Percentiles rank a stretch among this genome's conserved stretches.
These are phyloP conservation scores for Ganoderma meredithae DNA, from an alignment of 1,284 basidiomycete species.

Conservation along the genomic window DNA sequence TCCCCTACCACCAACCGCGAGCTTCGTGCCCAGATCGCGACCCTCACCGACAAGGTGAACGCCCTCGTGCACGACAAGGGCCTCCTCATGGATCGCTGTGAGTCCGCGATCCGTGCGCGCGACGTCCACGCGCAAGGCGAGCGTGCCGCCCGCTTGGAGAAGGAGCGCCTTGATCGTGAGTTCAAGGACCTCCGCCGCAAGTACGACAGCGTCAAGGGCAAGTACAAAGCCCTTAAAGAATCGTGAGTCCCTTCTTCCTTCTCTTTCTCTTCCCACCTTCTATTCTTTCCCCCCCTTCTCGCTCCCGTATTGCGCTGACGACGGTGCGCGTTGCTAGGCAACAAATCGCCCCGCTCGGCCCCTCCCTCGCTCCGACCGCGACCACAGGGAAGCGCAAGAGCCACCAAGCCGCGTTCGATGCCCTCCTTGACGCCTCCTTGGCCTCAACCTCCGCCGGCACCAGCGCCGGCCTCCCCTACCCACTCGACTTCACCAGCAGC, in stretches of 20 bases:
- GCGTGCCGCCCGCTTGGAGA: constrained; percentile 40
- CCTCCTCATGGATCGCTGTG: constrained; percentile 49
- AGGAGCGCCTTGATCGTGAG: constrained; percentile 39
- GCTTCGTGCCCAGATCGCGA: constrained; percentile 39
- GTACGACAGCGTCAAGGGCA: constrained; percentile 38
- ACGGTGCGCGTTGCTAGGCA: constrained; percentile 12
- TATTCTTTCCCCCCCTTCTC: not conserved
- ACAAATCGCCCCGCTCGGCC: constrained; percentile 11
- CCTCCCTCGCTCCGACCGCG: not conserved
- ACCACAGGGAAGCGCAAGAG: constrained; percentile 36
- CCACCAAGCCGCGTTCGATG: constrained; percentile 35
- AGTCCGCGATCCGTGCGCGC: constrained; percentile 43
- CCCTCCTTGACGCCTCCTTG: constrained; percentile 9
- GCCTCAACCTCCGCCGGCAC: constrained; percentile 18
- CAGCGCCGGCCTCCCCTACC: not conserved
- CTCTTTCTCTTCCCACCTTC: not conserved
- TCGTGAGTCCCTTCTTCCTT: constrained; percentile 26
- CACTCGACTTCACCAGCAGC: not conserved
- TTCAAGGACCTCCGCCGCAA: constrained; percentile 42
- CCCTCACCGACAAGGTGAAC: constrained; percentile 46
- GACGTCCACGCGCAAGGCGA: constrained; percentile 45
- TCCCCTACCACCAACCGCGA: constrained; percentile 12
- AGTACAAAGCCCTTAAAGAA: constrained; percentile 37
- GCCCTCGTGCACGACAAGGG: constrained; percentile 49
- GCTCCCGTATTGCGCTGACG: not conserved